Evolutionary conservation across 805 yeast species (phyloP).

Genomic region (Candida awuae): DNA sequence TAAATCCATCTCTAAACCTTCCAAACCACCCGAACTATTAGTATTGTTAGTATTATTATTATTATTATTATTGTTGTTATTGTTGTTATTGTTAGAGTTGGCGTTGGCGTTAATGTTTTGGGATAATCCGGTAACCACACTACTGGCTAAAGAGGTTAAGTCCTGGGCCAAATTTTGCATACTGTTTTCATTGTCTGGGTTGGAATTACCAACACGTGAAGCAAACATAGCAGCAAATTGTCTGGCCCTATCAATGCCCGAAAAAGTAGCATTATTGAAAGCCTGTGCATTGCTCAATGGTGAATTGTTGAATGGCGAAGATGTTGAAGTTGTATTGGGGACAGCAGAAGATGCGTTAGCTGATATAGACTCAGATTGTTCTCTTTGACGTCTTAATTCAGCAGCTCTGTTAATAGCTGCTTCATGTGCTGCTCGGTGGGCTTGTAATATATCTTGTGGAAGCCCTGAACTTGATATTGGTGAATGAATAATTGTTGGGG

Average conservation of each 20-base stretch:
- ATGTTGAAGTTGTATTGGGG: background rate
- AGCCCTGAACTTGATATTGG: background rate
- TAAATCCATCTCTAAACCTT: conserved; percentile 8
- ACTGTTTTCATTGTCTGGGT: background rate
- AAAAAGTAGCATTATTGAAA: background rate
- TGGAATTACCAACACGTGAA: background rate
- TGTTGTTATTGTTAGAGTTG: conserved; percentile 2
- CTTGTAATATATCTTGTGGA: conserved; percentile 3
- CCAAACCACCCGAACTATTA: conserved; percentile 1
- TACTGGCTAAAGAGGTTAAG: conserved; percentile 3
- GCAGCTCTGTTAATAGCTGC: conserved; percentile 7
- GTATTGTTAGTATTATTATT: background rate
- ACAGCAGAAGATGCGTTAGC: background rate
- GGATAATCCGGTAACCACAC: conserved; percentile 5
- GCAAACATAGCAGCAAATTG: conserved; percentile 10
- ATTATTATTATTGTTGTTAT: background rate
- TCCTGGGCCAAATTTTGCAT: conserved; percentile 6
- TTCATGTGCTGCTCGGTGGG: conserved; percentile 7
- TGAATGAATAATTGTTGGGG: conserved; percentile 1
- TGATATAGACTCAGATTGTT: background rate
- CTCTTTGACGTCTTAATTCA: conserved; percentile 5
- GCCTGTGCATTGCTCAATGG: background rate
- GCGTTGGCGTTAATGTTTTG: background rate
- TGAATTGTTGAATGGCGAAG: background rate
- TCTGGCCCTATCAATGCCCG: conserved; percentile 7